Percentiles rank a stretch among this genome's conserved stretches.
Evolutionary conservation across 495 filamentous ascomycete species (phyloP).

Genomic region (Aspergillus funiculosus): DNA sequence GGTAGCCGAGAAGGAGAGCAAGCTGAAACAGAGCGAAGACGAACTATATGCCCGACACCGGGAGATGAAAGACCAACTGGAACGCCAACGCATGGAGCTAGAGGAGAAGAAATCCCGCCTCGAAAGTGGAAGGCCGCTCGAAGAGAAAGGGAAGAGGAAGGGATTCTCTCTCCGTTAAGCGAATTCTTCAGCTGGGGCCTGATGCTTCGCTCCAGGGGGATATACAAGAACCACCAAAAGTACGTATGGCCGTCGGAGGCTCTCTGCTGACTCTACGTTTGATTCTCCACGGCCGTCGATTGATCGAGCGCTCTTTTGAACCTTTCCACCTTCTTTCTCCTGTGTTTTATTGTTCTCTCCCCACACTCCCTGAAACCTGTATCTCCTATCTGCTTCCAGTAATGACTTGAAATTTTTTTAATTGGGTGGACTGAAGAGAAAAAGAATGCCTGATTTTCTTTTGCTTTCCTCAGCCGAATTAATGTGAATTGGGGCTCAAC

Average conservation of each 20-base stretch:
- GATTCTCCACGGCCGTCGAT: constrained; percentile 30
- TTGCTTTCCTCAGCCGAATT: constrained; percentile 18
- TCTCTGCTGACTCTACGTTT: constrained; percentile 23
- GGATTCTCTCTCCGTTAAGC: constrained; percentile 92
- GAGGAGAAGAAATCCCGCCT: constrained; percentile 95
- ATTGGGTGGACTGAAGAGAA: constrained; percentile 28
- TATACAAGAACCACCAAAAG: constrained; percentile 23
- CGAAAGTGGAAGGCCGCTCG: constrained; percentile 89
- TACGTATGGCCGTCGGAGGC: constrained; percentile 24
- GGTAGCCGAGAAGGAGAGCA: constrained; percentile 98
- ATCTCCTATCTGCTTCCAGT: constrained; percentile 29
- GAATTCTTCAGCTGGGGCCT: constrained; percentile 11
- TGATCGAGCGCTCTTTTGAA: constrained; percentile 26
- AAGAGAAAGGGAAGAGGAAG: constrained; percentile 91
- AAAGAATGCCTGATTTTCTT: constrained; percentile 20
- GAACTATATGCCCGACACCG: constrained; percentile 95
- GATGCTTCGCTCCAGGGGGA: constrained; percentile 17
- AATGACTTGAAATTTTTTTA: constrained; percentile 31
- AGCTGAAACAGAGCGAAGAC: constrained; percentile 97
- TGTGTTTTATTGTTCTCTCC: constrained; percentile 32
- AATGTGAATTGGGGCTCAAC: constrained; percentile 22
- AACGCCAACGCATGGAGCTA: constrained; percentile 85
- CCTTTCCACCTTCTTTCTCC: constrained; percentile 29
- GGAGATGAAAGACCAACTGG: constrained; percentile 99
- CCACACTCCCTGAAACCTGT: constrained; percentile 36